phyloP scores from a whole-genome alignment of 2,329 filamentous ascomycete species.

The Sclerotinia spermophila region DNA sequence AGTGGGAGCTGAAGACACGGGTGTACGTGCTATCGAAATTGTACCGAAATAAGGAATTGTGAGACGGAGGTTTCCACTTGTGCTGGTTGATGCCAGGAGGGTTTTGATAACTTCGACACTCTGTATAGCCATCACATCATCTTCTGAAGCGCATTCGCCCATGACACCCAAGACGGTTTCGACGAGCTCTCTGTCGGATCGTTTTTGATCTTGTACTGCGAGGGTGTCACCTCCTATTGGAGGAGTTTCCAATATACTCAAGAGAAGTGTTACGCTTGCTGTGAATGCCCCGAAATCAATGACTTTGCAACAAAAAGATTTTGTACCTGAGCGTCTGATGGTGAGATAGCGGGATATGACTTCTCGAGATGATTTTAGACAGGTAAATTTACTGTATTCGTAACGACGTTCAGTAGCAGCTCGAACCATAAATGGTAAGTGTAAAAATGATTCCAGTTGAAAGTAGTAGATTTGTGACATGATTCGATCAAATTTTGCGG shows the following conservation, averaged over 20 bases:
- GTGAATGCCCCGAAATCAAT: slow-evolving; percentile 36
- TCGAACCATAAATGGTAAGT: slow-evolving; percentile 37
- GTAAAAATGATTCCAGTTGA: slow-evolving; percentile 32
- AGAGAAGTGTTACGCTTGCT: slow-evolving; percentile 32
- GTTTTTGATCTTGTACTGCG: slow-evolving; percentile 23
- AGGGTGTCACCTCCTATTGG: slow-evolving; percentile 20
- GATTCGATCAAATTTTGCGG: slow-evolving; percentile 27
- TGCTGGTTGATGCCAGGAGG: slow-evolving; percentile 27
- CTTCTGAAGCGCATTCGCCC: slow-evolving; percentile 23
- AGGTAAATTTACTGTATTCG: slow-evolving; percentile 36
- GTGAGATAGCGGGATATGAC: slow-evolving; percentile 32
- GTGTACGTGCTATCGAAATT: slow-evolving; percentile 29
- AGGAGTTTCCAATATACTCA: slow-evolving; percentile 28
- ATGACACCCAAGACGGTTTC: slow-evolving; percentile 28
- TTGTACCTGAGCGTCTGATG: slow-evolving; percentile 23
- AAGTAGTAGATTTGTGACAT: slow-evolving; percentile 35
- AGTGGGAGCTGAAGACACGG: background rate
- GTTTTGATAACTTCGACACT: slow-evolving; percentile 34
- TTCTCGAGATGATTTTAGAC: slow-evolving; percentile 33
- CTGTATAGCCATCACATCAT: slow-evolving; percentile 31
- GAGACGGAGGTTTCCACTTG: slow-evolving; percentile 30
- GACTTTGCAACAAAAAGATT: slow-evolving; percentile 33
- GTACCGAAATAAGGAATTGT: slow-evolving; percentile 37
- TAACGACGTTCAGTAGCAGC: slow-evolving; percentile 34
- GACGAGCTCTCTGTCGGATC: slow-evolving; percentile 28